phyloP scores from a whole-genome alignment of 176 grass and related monocot genomes.

The Musa beccarii region DNA sequence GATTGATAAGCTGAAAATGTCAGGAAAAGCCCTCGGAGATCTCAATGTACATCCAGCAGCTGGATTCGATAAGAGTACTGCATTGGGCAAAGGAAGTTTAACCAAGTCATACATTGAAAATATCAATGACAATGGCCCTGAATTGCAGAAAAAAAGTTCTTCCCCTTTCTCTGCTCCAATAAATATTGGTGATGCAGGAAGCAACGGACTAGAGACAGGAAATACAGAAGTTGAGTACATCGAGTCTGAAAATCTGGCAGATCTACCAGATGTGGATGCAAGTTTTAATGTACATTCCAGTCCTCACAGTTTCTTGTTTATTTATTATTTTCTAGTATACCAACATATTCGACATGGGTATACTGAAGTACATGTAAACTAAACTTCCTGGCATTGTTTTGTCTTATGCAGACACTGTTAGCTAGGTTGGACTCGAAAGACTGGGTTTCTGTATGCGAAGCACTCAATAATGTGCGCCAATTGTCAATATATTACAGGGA shows the following conservation, averaged over 20 bases:
- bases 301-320: not conserved
- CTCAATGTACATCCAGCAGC: constrained; percentile 9
- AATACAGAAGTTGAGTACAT: constrained; percentile 46
- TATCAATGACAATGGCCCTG: not conserved
- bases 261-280: constrained; percentile 39
- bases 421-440: constrained; percentile 86
- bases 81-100: constrained; percentile 3
- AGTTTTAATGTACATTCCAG: constrained; percentile 33
- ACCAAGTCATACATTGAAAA: not conserved
- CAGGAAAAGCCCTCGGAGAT: constrained; percentile 13
- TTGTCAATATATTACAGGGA: constrained; percentile 76
- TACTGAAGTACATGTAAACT: not conserved
- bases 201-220: constrained; percentile 30
- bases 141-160: constrained; percentile 33
- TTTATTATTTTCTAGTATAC: not conserved
- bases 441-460: constrained; percentile 86
- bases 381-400: not conserved
- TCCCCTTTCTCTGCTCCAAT: not conserved
- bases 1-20: constrained; percentile 11
- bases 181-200: constrained; percentile 15
- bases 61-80: not conserved
- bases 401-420: constrained; percentile 49
- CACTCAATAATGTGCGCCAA: constrained; percentile 89
- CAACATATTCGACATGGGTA: not conserved
- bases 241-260: constrained; percentile 48